Evolutionary conservation across 257 asterid genomes (phyloP), one percentile per base, ranked within the genome.

Genomic region (Gentiana straminea): DNA sequence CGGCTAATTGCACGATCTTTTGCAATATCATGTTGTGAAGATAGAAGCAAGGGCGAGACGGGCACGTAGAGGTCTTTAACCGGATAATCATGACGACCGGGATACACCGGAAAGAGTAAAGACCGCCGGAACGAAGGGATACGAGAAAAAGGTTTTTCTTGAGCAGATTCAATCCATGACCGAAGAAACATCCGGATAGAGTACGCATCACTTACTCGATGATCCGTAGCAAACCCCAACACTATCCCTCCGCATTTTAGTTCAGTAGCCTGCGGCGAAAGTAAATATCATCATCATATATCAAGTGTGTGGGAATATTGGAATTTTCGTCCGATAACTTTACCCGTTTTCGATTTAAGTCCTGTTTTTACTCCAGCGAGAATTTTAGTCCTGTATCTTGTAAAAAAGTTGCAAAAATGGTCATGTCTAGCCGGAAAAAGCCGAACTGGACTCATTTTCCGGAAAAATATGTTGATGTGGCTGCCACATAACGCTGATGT

Each of bases 181-280:
- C 71, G 61, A 41, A 82, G 69, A 52, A 88, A 88, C 86, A 85
- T 75, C 69, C 82, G 77, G 74, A 83, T 77, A 43, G 95, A 82
- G 73, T 84, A 78, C 57, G 90, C 97, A 63, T 88, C 94, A 1
- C 84, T 83, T 13, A 83, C 83, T 67, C 80, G 84, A 68, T 88
- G 94, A 37, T 81, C 71, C 53, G 81, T 80, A 7, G 83, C 67
- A 77, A 83, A 77, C 34, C 77, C 83, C 56, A 88, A 77, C 67
- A 88, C 84, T n/a, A 75, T 2, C 68, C 88, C 94, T 4, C 94
- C 95, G 34, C 84, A 67, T 64, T 64, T 71, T 4, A 85, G 76
- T 41, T 74, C 65, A 0, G 93, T 88, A 2, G 55, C 90, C 94
- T 88, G 55, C 10, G 24, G 46, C 11, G 8, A 3, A 33, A 13